These are phyloP conservation scores for Trypanosoma cruzi DNA, from an alignment of 208 protist genomes.

Conservation along the genomic window DNA sequence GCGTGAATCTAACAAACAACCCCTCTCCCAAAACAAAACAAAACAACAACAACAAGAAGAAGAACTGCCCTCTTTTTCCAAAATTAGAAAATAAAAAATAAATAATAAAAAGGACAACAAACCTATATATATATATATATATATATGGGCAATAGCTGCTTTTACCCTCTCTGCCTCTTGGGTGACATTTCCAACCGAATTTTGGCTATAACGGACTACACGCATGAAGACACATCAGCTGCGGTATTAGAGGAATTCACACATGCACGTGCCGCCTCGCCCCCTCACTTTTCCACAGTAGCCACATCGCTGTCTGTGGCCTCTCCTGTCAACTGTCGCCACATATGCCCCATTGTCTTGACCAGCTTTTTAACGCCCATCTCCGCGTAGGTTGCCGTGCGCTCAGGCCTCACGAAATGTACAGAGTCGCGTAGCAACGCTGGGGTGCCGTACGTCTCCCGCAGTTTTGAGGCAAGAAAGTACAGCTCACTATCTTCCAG, in stretches of 20 bases:
- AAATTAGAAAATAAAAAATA: constrained; percentile 12
- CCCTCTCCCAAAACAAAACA: constrained; percentile 22
- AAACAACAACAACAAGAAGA: constrained; percentile 15
- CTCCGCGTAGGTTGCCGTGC: constrained; percentile 56
- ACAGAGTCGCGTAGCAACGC: constrained; percentile 62
- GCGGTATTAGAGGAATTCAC: too few relatives aligned
- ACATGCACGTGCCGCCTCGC: too few relatives aligned
- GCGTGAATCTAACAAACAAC: too few relatives aligned
- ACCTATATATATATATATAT: constrained; percentile 1
- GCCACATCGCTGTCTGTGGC: background rate
- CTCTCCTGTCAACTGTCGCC: background rate
- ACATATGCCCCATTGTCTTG: constrained; percentile 18
- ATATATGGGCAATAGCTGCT: background rate
- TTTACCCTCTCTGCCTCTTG: background rate
- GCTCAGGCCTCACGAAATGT: constrained; percentile 51
- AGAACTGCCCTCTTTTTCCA: too few relatives aligned
- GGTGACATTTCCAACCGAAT: too few relatives aligned
- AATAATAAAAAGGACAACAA: constrained; percentile 7
- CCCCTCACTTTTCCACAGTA: background rate
- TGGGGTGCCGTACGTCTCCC: constrained; percentile 60
- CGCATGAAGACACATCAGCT: too few relatives aligned
- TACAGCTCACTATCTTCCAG: constrained; percentile 71
- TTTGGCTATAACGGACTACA: too few relatives aligned
- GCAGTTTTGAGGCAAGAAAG: constrained; percentile 70
- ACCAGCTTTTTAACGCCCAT: constrained; percentile 36